Base-by-base conservation (phyloP, 345 rosid species). In the Hevea brasiliensis region DNA sequence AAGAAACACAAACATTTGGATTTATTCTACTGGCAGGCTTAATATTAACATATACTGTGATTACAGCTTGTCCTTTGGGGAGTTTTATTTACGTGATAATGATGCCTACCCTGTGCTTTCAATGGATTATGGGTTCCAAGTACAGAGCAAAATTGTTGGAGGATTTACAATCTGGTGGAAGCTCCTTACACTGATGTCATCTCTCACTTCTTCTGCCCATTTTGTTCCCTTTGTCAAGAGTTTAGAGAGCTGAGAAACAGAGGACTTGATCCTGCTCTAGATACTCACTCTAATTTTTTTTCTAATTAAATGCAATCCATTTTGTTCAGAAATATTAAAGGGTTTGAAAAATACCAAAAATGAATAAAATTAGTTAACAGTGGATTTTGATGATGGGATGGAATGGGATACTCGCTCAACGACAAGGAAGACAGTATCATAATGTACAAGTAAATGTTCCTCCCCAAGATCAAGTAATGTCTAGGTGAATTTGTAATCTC, bases 401-500 rank as follows among this genome's bases (percentile, higher is more conserved):
- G 55, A 50, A 50, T 17, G 55, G 55, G 21, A 50, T 50, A 50
- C 55, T 50, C 14, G 55, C 21, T 14, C 21, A 50, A 50, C 21
- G n/a, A 17, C 55, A 74, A 51, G 69, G 42, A 48, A 62, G 61
- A 62, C 76, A 76, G 12, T 42, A 73, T 29, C 67, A 14, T 63
- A 67, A 62, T 70, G 71, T 61, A 21, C 72, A 74, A 71, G 76
- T 75, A 55, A 67, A 29, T 7, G 7, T 55, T 67, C 78, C 84
- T 72, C 83, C 86, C 54, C 75, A 76, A 21, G 74, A 60, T 54
- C 88, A 83, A 76, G 58, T 17, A 68, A 85, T 81, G 85, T 61
- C 80, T 3, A 74, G 72, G 63, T 80, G 72, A 48, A 48, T 12
- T 48, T 48, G 51, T 47, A 2, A 13, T n/a, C n/a, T n/a, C n/a